Evolutionary conservation across 2,329 filamentous ascomycete genomes (phyloP).

Genomic region (Microcyclosporella mali): DNA sequence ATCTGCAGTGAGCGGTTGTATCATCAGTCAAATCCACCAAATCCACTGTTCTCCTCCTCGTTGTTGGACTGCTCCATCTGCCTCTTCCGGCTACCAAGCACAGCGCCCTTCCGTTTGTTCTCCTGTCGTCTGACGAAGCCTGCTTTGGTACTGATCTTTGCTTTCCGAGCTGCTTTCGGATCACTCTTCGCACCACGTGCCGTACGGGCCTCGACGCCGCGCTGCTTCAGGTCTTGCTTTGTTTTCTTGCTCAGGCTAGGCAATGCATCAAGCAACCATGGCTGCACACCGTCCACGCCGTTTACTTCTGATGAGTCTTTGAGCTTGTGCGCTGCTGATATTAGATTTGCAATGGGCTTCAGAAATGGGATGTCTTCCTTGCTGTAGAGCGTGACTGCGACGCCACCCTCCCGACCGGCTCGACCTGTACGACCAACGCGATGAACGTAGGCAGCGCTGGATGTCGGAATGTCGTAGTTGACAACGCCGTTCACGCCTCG

Average conservation of each 20-base stretch:
- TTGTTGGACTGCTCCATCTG: constrained; percentile 17
- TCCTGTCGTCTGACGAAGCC: constrained; percentile 65
- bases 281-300: constrained; percentile 53
- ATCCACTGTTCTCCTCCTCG: constrained; percentile 30
- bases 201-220: constrained; percentile 68
- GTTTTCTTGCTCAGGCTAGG: constrained; percentile 79
- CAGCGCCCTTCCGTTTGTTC: constrained; percentile 51
- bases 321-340: constrained; percentile 73
- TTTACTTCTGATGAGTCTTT: constrained; percentile 35
- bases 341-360: constrained; percentile 89
- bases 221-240: constrained; percentile 72
- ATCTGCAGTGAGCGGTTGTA: constrained; percentile 59
- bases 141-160: constrained; percentile 76
- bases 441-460: constrained; percentile 84
- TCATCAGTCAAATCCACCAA: constrained; percentile 37
- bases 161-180: constrained; percentile 42
- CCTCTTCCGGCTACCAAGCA: constrained; percentile 33
- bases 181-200: constrained; percentile 35
- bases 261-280: constrained; percentile 83
- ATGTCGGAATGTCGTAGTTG: constrained; percentile 95
- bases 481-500: constrained; percentile 91
- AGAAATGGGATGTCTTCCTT: constrained; percentile 88
- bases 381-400: constrained; percentile 91
- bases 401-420: constrained; percentile 77
- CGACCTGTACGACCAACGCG: constrained; percentile 86